Evolutionary conservation across 148 eudicot genomes (phyloP).

Genomic region (Heliamphora exappendiculata): DNA sequence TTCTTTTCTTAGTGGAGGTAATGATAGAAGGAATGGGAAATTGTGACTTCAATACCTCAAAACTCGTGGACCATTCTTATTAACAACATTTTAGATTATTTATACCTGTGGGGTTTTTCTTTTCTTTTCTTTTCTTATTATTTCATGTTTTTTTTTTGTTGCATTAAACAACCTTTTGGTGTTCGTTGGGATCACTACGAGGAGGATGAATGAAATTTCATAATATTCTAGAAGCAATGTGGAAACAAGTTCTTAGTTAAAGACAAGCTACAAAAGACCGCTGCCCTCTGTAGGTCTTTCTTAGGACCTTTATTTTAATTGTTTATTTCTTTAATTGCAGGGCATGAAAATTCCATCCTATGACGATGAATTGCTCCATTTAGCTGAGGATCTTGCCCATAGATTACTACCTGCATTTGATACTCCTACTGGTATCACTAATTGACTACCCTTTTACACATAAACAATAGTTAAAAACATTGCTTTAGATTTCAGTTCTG

Average conservation of each 20-base stretch:
- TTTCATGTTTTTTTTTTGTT: background rate
- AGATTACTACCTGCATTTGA: constrained; percentile 95
- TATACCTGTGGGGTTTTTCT: background rate
- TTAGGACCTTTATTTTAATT: background rate
- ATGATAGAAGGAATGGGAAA: background rate
- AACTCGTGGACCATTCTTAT: background rate
- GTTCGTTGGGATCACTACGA: background rate
- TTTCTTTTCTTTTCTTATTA: too few species aligned
- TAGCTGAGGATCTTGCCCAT: constrained; percentile 84
- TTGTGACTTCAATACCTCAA: background rate
- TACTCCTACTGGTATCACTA: constrained; percentile 83
- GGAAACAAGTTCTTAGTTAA: background rate
- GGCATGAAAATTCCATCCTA: constrained; percentile 92
- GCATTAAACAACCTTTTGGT: background rate
- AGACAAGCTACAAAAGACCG: background rate
- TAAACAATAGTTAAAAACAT: background rate
- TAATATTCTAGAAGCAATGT: background rate
- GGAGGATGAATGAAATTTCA: background rate
- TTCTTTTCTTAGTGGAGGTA: constrained; percentile 2
- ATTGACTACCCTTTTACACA: background rate
- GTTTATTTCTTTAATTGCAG: constrained; percentile 28
- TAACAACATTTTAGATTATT: background rate
- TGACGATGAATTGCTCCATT: constrained; percentile 73
- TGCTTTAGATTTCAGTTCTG: background rate
- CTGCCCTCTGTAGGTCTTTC: constrained; percentile 1